These are phyloP conservation scores for Lentinula boryana DNA, from an alignment of 768 basidiomycete genomes.

Conservation along the genomic window DNA sequence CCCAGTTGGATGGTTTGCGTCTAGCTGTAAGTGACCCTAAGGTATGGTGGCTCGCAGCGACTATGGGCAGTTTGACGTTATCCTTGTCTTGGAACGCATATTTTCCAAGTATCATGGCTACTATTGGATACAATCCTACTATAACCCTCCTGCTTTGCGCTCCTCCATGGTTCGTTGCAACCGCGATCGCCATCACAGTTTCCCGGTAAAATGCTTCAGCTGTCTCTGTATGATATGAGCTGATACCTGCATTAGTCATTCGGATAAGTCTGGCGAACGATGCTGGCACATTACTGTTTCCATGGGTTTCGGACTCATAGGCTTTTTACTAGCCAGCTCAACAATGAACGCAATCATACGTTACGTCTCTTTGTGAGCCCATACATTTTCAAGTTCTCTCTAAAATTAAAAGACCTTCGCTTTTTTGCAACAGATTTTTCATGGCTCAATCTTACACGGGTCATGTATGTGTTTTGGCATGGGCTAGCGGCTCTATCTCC, in stretches of 20 bases:
- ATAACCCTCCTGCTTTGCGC: constrained; percentile 52
- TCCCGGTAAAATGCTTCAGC: constrained; percentile 33
- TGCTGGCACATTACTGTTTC: constrained; percentile 59
- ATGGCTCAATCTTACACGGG: constrained; percentile 73
- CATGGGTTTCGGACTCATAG: constrained; percentile 54
- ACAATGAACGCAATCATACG: constrained; percentile 59
- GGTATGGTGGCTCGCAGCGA: constrained; percentile 54
- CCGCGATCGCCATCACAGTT: constrained; percentile 45
- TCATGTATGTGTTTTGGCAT: constrained; percentile 59
- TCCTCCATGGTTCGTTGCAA: constrained; percentile 65
- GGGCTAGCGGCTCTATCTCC: constrained; percentile 44
- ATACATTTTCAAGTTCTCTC: neutral
- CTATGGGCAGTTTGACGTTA: constrained; percentile 39
- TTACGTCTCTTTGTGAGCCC: constrained; percentile 56
- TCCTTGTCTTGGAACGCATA: constrained; percentile 51
- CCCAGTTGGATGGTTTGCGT: constrained; percentile 36
- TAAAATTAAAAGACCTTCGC: neutral
- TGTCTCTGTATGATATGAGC: constrained; percentile 2
- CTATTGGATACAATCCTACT: constrained; percentile 45
- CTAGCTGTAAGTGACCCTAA: constrained; percentile 59
- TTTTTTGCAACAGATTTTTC: constrained; percentile 45
- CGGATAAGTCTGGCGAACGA: constrained; percentile 66
- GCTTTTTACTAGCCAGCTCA: constrained; percentile 59
- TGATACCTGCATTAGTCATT: constrained; percentile 40
- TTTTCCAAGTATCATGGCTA: constrained; percentile 51